A percentile compares a stretch with the other conserved stretches of the same genome.
Evolutionary conservation across 2,329 filamentous ascomycete genomes (phyloP).

Genomic region (Paracoccidioides lutzii): DNA sequence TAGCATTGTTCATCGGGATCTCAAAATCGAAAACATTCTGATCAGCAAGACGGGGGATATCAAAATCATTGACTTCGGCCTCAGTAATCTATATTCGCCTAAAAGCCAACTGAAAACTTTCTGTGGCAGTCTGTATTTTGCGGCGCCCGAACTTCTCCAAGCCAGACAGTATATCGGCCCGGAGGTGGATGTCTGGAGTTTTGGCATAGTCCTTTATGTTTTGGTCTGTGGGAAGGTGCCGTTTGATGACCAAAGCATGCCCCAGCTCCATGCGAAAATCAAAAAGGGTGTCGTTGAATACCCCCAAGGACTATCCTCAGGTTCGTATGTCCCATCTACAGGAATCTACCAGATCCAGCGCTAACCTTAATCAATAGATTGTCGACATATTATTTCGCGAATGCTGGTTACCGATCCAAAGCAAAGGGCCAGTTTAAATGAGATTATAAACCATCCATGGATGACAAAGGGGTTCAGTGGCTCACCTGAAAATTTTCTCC

Average conservation of each 20-base stretch:
- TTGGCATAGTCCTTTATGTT: constrained; percentile 94
- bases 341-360: constrained; percentile 25
- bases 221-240: constrained; percentile 95
- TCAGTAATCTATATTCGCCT: constrained; percentile 91
- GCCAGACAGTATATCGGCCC: constrained; percentile 90
- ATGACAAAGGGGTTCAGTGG: constrained; percentile 81
- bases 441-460: constrained; percentile 94
- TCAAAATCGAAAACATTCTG: constrained; percentile 98
- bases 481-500: constrained; percentile 80
- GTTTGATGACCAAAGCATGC: constrained; percentile 99
- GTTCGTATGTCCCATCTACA: constrained; percentile 39
- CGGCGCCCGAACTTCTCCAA: constrained; percentile 85
- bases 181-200: constrained; percentile 97
- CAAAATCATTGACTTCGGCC: constrained; percentile 96
- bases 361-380: constrained; percentile 52
- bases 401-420: constrained; percentile 94
- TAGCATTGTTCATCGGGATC: constrained; percentile 90
- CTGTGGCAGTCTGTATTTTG: constrained; percentile 95
- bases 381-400: constrained; percentile 77
- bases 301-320: constrained; percentile 78
- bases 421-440: constrained; percentile 70
- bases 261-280: constrained; percentile 93
- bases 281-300: constrained; percentile 96
- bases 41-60: constrained; percentile 99
- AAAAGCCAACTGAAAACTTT: constrained; percentile 83